Conservation (phyloP, 2,329 filamentous ascomycete genomes). For the Salinomyces thailandicus region DNA sequence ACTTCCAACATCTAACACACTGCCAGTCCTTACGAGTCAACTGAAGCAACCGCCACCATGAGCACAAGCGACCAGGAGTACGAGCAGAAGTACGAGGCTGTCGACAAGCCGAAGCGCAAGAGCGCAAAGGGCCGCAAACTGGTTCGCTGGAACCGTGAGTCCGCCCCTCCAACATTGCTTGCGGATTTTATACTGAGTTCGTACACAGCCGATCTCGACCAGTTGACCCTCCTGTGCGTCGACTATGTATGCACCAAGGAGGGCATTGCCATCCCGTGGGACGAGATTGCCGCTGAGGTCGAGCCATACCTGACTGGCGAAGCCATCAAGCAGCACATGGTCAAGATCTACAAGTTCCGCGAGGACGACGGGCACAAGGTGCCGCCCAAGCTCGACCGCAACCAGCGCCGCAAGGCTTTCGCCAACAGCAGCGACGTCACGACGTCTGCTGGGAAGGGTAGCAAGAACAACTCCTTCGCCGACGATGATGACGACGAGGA, state of each 20-base stretch:
- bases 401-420: constrained; percentile 6
- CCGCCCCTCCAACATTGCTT: not conserved
- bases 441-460: constrained; percentile 1
- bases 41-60: not conserved
- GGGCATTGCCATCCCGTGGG: constrained; percentile 16
- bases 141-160: constrained; percentile 22
- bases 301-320: constrained; percentile 13
- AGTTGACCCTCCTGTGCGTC: constrained; percentile 17
- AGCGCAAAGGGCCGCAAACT: constrained; percentile 16
- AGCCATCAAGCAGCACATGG: constrained; percentile 20
- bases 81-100: constrained; percentile 1
- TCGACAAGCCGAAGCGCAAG: constrained; percentile 13
- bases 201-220: constrained; percentile 16
- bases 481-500: constrained; percentile 1
- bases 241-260: constrained; percentile 13
- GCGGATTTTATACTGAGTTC: constrained; percentile 3
- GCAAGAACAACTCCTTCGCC: constrained; percentile 8
- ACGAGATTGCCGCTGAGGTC: constrained; percentile 10
- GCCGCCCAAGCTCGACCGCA: constrained; percentile 13
- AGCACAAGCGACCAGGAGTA: not conserved
- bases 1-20: not conserved
- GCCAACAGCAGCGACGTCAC: not conserved
- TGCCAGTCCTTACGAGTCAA: not conserved
- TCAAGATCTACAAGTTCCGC: constrained; percentile 18
- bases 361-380: constrained; percentile 8